Base-by-base conservation (phyloP, 352 stramenopile genomes). In the Globisporangium acanthophoron region DNA sequence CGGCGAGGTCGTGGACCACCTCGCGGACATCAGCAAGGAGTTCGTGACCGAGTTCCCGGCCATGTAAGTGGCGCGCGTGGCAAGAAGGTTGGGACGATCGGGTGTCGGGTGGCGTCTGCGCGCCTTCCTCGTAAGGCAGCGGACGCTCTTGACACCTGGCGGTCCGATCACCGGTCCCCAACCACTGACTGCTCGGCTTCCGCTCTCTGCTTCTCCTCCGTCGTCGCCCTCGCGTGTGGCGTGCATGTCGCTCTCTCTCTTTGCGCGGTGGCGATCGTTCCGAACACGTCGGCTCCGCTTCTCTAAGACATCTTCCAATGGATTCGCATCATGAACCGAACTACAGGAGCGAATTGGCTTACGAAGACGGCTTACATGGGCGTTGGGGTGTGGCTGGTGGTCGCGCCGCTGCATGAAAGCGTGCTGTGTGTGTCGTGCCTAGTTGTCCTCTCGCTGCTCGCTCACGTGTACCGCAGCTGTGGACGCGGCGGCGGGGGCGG, bases 1-100 rank as follows among this genome's bases (percentile, higher is more conserved):
- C 9, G 69, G 87, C 29, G 96, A 99, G 76, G 96, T 99, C 18
- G 85, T 99, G 18, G 72, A 90, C 52, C 90, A 98, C 67, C 78
- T 99, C 24, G 73, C 85, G 16, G 85, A 90, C 5, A 96, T 99
- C 51, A 97, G 88, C 39, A 82, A 92, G 64, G 89, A 98, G 63
- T 99, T 99, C 64, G 71, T 99, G 56, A 85, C 87, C 55, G 94
- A 99, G 54, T 98, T 98, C 71, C 97, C 97, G 29, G 97, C 96
- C 53, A 99, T 99, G 96, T 99, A 98, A 97, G 61, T 24, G 37
- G 16, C 46, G 46, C 5, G 3, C 5, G 43, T 18, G 18, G 11
- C 18, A 20, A 15, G 8, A 15, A 46, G 41, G 35, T 40, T 15
- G 35, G 35, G 35, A 15, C 8, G 35, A 40, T 40, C 35, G 35